Percentiles rank a stretch among this genome's conserved stretches.
These are phyloP conservation scores for Corchorus capsularis DNA, from an alignment of 345 rosid species.

Conservation along the genomic window DNA sequence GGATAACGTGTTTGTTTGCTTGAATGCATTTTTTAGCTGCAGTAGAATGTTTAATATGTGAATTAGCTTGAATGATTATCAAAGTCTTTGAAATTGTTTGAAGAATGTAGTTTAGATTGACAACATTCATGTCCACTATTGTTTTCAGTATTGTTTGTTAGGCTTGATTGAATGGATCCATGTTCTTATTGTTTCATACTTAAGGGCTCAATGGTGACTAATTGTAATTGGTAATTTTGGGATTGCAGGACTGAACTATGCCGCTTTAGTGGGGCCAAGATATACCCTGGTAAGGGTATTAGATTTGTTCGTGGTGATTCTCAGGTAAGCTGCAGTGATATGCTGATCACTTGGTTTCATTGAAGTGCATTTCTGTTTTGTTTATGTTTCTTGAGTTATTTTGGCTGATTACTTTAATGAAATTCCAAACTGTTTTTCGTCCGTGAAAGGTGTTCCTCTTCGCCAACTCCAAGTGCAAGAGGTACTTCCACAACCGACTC, in stretches of 20 bases:
- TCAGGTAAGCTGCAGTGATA: constrained; percentile 42
- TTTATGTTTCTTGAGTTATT: neutral
- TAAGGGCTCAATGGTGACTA: neutral
- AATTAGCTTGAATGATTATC: neutral
- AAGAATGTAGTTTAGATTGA: neutral
- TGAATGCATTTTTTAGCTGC: neutral
- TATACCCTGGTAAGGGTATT: constrained; percentile 77
- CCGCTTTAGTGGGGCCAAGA: constrained; percentile 76
- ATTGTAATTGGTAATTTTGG: neutral
- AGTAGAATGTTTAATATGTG: neutral
- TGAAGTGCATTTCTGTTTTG: neutral
- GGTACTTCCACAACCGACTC: constrained; percentile 88
- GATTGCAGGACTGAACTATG: constrained; percentile 67
- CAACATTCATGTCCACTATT: neutral
- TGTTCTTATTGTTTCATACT: neutral
- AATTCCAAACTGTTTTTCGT: neutral
- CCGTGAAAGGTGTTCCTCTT: constrained; percentile 77
- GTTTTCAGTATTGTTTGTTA: neutral
- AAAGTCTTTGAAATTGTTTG: neutral
- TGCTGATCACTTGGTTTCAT: neutral
- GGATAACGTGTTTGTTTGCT: neutral
- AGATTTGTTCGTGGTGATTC: constrained; percentile 71
- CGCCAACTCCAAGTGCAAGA: constrained; percentile 83
- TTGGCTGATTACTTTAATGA: neutral
- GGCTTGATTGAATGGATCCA: neutral